Percentiles rank a stretch among this genome's conserved stretches.
Conservation (phyloP, 306 rosid species). For the Ormosia semicastrata region DNA sequence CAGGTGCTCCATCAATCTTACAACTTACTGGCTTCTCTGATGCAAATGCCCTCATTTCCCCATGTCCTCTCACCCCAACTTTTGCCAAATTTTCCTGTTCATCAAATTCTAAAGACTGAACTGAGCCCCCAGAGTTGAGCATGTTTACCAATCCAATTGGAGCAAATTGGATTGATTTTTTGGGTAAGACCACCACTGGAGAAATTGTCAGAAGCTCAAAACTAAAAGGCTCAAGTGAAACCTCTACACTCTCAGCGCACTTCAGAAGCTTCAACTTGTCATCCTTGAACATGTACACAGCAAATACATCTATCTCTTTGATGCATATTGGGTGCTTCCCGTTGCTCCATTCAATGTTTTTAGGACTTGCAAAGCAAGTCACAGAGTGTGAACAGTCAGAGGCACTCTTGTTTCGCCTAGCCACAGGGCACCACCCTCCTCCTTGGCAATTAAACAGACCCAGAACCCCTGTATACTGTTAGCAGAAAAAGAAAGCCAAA, state of each 20-base stretch:
- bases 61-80: constrained; percentile 52
- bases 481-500: neutral
- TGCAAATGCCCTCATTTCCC: constrained; percentile 59
- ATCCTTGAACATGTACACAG: constrained; percentile 49
- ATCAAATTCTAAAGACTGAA: constrained; percentile 46
- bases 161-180: constrained; percentile 47
- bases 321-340: constrained; percentile 44
- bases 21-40: constrained; percentile 54
- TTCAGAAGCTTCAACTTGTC: constrained; percentile 55
- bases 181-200: constrained; percentile 35
- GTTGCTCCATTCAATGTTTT: constrained; percentile 61
- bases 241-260: constrained; percentile 37
- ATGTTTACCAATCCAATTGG: constrained; percentile 71
- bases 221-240: constrained; percentile 57
- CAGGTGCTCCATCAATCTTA: constrained; percentile 47
- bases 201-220: constrained; percentile 60
- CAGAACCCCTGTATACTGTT: constrained; percentile 63
- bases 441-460: constrained; percentile 83
- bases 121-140: constrained; percentile 70
- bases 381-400: constrained; percentile 42
- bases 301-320: constrained; percentile 44
- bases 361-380: constrained; percentile 50
- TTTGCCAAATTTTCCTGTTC: constrained; percentile 32
- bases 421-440: constrained; percentile 73
- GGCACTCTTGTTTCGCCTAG: constrained; percentile 53